Evolutionary conservation across 2,329 filamentous ascomycete species (phyloP), one percentile per base, ranked within the genome.

Genomic region (Fusarium dimerum): DNA sequence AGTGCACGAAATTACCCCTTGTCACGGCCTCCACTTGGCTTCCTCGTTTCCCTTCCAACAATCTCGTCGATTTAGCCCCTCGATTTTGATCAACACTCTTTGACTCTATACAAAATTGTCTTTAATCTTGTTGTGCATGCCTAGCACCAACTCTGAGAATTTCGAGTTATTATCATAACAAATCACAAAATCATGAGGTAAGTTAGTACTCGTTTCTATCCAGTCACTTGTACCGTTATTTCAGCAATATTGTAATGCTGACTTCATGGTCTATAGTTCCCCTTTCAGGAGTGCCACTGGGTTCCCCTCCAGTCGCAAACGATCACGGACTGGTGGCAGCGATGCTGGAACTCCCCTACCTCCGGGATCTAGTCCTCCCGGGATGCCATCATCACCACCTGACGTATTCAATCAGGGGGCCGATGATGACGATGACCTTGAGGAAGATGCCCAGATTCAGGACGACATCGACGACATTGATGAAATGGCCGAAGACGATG

Each of bases 201-300:
- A 20, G 42, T 30, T 39, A 7, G 6, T 39, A n/a, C 4, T 40
- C 8, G 11, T 7, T 16, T 26, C 20, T 26, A 7, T 26, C 7
- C 7, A 26, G 5, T 26, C 7, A 26, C 7, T 26, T 26, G 20
- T 26, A 7, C 20, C 20, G 20, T 7, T 26, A 7, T 26, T 26
- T 4, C 7, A 26, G 20, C 5, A 26, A 26, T 7, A 7, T 26
- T 26, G 20, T 26, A 5, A 26, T 26, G 20, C 7, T 26, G 20
- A 26, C 20, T 26, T 26, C 20, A 4, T 7, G 5, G 20, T 26
- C 42, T 45, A 20, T 68, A 95, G 90, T 78, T 95, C 91, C 71
- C 92, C 92, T 70, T 81, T 95, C 55, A 86, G 88, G 55, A 92
- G 92, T 60, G 91, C 87, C 65, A 96, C 81, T 26, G 78, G 74